phyloP scores from a whole-genome alignment of 106 monocot genomes.

The Dendrobium huoshanense region DNA sequence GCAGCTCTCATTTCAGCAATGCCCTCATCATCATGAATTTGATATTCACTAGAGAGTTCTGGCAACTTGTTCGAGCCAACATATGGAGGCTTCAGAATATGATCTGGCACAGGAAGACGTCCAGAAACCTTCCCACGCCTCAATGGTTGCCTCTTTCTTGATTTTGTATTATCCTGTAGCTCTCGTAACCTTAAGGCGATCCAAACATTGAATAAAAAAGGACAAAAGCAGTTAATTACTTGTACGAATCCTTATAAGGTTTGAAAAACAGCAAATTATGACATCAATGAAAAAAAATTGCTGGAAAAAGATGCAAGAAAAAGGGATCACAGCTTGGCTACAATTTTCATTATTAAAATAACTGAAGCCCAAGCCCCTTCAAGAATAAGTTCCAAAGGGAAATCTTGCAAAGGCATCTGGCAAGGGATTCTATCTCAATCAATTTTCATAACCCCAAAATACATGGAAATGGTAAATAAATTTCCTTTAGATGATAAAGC shows the following conservation, averaged over 20 bases:
- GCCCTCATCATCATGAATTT: conserved; percentile 79
- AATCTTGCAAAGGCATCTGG: no score
- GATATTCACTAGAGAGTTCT: conserved; percentile 60
- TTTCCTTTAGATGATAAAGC: not conserved
- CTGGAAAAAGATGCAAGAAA: no score
- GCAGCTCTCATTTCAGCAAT: conserved; percentile 84
- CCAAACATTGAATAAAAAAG: not conserved
- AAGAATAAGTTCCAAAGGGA: not conserved
- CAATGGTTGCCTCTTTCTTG: conserved; percentile 67
- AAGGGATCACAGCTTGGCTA: not conserved
- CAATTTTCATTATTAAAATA: not conserved
- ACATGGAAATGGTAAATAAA: not conserved
- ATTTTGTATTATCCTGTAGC: conserved; percentile 40
- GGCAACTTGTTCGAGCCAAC: conserved; percentile 52
- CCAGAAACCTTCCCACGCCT: conserved; percentile 74
- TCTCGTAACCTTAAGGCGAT: conserved; percentile 47
- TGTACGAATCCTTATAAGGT: not conserved
- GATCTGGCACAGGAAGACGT: conserved; percentile 64
- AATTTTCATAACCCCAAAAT: no score
- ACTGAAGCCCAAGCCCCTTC: not conserved
- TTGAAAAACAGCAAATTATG: not conserved
- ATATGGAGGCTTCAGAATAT: conserved; percentile 87
- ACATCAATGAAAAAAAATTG: no score
- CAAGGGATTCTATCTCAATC: no score
- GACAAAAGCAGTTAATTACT: not conserved